Evolutionary conservation across 352 stramenopile species (phyloP).

Genomic region (Phytophthora rubi): DNA sequence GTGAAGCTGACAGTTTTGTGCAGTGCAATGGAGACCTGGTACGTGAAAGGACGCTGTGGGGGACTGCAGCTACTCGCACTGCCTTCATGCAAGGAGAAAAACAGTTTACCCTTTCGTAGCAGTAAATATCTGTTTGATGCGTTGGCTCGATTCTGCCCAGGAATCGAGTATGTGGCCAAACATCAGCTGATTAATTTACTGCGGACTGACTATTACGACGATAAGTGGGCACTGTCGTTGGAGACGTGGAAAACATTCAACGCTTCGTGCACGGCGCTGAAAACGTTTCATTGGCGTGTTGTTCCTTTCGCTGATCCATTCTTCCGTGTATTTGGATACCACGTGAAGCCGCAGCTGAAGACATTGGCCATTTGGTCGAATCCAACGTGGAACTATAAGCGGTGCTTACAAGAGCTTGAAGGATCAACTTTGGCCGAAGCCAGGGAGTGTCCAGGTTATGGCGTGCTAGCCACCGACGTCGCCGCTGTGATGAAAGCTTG

Average conservation of each 20-base stretch:
- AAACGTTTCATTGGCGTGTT: background rate
- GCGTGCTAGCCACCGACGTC: background rate
- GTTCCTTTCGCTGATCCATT: slow-evolving; percentile 9
- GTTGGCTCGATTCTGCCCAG: slow-evolving; percentile 2
- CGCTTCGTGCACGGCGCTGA: background rate
- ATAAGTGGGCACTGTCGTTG: slow-evolving; percentile 2
- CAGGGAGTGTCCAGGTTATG: slow-evolving; percentile 3
- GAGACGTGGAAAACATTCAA: slow-evolving; percentile 11
- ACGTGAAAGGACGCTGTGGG: background rate
- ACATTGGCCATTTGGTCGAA: slow-evolving; percentile 6
- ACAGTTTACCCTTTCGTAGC: background rate
- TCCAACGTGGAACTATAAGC: background rate
- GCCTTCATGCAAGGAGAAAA: background rate
- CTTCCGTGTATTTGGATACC: slow-evolving; percentile 10
- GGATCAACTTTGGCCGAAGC: background rate
- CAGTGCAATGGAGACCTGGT: background rate
- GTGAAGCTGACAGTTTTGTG: background rate
- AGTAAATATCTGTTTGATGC: background rate
- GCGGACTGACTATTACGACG: background rate
- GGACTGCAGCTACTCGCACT: background rate
- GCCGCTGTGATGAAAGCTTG: background rate
- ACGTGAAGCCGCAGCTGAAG: slow-evolving; percentile 1
- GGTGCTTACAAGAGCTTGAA: background rate
- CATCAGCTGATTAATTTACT: background rate
- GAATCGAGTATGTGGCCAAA: slow-evolving; percentile 10